Evolutionary conservation across 2,329 filamentous ascomycete genomes (phyloP).

Genomic region (Ascochyta clinopodiicola): DNA sequence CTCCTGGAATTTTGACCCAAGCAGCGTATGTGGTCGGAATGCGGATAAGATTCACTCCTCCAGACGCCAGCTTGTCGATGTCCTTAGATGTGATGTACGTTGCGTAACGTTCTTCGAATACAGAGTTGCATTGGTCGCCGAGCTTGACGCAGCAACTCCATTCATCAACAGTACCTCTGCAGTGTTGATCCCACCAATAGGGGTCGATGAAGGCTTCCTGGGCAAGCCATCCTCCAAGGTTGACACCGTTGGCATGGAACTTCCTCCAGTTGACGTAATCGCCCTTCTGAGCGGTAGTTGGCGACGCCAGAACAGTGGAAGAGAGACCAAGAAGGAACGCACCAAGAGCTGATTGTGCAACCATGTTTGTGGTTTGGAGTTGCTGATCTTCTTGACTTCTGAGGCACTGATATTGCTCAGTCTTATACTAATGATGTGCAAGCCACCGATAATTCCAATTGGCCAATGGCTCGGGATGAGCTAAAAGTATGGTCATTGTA

Average conservation of each 20-base stretch:
- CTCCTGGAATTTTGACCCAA: conserved; percentile 47
- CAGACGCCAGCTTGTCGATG: conserved; percentile 44
- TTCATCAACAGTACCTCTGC: conserved; percentile 39
- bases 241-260: conserved; percentile 28
- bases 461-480: not conserved
- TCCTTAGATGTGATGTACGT: conserved; percentile 38
- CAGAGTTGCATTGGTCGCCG: conserved; percentile 35
- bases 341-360: not conserved
- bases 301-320: not conserved
- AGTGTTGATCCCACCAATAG: conserved; percentile 33
- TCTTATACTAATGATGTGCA: not conserved
- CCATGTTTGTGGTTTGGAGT: not conserved
- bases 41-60: conserved; percentile 42
- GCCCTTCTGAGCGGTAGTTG: not conserved
- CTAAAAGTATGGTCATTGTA: not conserved
- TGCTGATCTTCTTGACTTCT: not conserved
- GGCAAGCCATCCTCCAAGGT: conserved; percentile 46
- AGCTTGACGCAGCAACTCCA: conserved; percentile 44
- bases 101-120: conserved; percentile 40
- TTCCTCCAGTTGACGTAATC: conserved; percentile 26
- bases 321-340: not conserved
- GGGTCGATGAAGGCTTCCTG: conserved; percentile 40
- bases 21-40: conserved; percentile 49
- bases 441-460: not conserved
- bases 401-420: not conserved